These are phyloP conservation scores for Ustilago cynodontis DNA, from an alignment of 1,284 basidiomycete species.

Conservation along the genomic window DNA sequence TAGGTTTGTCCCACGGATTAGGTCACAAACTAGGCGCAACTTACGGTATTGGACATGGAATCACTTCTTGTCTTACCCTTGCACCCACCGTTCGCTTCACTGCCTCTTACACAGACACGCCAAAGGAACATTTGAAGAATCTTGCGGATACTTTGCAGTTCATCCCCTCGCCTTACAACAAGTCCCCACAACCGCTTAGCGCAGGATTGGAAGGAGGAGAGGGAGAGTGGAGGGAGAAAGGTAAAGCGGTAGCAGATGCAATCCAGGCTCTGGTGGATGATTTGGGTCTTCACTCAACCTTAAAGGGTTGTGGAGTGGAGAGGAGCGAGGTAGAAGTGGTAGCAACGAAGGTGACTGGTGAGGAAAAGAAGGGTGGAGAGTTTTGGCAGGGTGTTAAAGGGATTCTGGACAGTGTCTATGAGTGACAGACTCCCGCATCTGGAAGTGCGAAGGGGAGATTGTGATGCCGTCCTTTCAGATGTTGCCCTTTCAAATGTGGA, in stretches of 20 bases:
- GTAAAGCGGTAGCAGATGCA: slow-evolving; percentile 38
- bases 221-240: slow-evolving; percentile 26
- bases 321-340: slow-evolving; percentile 74
- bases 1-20: slow-evolving; percentile 78
- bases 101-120: slow-evolving; percentile 26
- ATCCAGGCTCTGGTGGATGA: slow-evolving; percentile 72
- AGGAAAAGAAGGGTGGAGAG: slow-evolving; percentile 34
- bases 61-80: slow-evolving; percentile 84
- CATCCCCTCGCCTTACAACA: slow-evolving; percentile 54
- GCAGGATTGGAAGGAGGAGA: slow-evolving; percentile 1
- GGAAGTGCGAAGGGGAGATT: background rate
- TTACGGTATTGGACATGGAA: slow-evolving; percentile 83
- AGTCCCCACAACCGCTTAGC: slow-evolving; percentile 18
- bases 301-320: slow-evolving; percentile 77
- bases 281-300: slow-evolving; percentile 76
- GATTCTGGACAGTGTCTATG: slow-evolving; percentile 42
- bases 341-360: slow-evolving; percentile 72
- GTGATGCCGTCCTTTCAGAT: background rate
- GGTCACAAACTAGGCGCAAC: slow-evolving; percentile 80
- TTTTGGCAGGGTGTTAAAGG: slow-evolving; percentile 37
- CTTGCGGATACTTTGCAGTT: slow-evolving; percentile 53
- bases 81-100: slow-evolving; percentile 31
- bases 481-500: background rate
- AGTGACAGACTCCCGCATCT: slow-evolving; percentile 23
- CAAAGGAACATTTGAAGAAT: slow-evolving; percentile 43